These are phyloP conservation scores for Lyophyllum shimeji DNA, from an alignment of 768 basidiomycete genomes.

Conservation along the genomic window DNA sequence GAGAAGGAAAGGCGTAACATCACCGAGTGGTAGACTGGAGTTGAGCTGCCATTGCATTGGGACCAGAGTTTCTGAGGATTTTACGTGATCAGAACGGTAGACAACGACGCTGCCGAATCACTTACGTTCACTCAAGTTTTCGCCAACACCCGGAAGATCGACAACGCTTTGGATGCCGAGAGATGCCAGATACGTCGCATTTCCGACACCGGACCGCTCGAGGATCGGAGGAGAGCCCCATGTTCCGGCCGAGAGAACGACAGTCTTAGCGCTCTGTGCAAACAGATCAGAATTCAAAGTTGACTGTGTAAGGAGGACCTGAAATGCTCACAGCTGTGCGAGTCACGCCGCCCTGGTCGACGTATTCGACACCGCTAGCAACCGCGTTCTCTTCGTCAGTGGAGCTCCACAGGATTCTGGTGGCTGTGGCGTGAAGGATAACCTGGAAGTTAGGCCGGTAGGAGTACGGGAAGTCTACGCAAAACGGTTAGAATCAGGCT, in stretches of 20 bases:
- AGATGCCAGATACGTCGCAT: background rate
- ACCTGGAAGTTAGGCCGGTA: background rate
- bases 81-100: too few relatives aligned
- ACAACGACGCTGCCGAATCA: too few relatives aligned
- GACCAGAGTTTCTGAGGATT: background rate
- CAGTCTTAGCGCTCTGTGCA: background rate
- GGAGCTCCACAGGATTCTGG: slow-evolving; percentile 1
- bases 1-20: background rate
- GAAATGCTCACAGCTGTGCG: background rate
- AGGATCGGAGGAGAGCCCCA: slow-evolving; percentile 1
- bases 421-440: background rate
- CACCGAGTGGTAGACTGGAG: background rate
- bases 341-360: background rate
- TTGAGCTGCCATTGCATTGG: slow-evolving; percentile 4
- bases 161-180: background rate
- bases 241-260: background rate
- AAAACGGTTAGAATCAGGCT: background rate
- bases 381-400: background rate
- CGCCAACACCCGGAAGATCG: background rate
- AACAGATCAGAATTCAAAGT: background rate
- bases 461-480: background rate
- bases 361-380: slow-evolving; percentile 1
- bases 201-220: slow-evolving; percentile 1
- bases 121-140: slow-evolving; percentile 3
- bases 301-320: background rate